Evolutionary conservation across 345 rosid genomes (phyloP), one percentile per base, ranked within the genome.

Genomic region (Moricandia moricandioides): DNA sequence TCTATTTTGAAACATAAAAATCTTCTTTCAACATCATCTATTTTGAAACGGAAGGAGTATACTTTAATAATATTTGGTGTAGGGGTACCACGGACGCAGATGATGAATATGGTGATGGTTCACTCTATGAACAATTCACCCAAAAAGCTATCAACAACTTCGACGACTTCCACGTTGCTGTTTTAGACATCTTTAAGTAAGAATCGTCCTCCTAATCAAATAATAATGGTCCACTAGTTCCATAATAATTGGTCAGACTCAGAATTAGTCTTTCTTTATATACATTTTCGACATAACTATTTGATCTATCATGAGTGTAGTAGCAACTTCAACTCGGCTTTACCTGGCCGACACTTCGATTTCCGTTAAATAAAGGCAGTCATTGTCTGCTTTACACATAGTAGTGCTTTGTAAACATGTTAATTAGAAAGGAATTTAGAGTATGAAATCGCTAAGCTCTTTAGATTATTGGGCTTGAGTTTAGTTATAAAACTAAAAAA

Each of bases 301-400:
- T 54, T 67, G 17, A 73, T 71, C 3, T 33, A 8, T 54, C 24
- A 21, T 29, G 43, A 45, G 18, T 74, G 24, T 21, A 21, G 35
- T 81, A 94, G 95, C 84, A 72, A 87, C 56, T 83, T 91, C 85
- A 94, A 91, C 81, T 84, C 97, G 16, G 90, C 95, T 60, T 80
- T 94, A 60, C 98, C 98, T 0, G 97, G 96, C n/a, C 82, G 86
- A 64, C 97, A 94, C 69, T 91, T 86, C 33, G 97, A 94, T 62
- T 88, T 1, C 98, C 96, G 13, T 0, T 79, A 84, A 39, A 51
- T 89, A 7, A 79, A 89, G 93, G 98, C 84, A 21, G 24, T 21
- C 24, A 21, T 2, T 21, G 24, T 21, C 24, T 21, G 24, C 24
- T 21, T 21, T 21, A 21, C 24, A 21, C 24, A 21, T 21, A 21